Evolutionary conservation across 805 yeast species (phyloP).

Genomic region (Candida lessepsii): DNA sequence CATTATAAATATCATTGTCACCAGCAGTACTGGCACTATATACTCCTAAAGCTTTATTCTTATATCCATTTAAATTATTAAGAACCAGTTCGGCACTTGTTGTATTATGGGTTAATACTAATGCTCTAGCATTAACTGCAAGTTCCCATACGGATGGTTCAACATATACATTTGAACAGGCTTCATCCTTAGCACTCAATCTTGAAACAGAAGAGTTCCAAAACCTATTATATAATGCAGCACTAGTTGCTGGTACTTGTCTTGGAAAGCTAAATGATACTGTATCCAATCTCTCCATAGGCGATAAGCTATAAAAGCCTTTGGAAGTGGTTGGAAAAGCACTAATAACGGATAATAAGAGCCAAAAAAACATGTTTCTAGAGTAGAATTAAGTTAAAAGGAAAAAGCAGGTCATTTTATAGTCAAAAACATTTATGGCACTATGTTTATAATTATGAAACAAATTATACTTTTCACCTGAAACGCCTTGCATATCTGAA

Average conservation of each 20-base stretch:
- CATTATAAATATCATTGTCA: constrained; percentile 24
- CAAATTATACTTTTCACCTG: background rate
- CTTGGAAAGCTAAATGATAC: background rate
- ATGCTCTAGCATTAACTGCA: constrained; percentile 24
- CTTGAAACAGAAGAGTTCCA: constrained; percentile 16
- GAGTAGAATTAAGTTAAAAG: too few relatives aligned
- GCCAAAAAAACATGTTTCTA: background rate
- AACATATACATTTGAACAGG: constrained; percentile 14
- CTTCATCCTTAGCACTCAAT: constrained; percentile 20
- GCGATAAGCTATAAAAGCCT: background rate
- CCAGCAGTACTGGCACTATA: constrained; percentile 19
- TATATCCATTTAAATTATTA: constrained; percentile 1
- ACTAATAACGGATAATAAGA: background rate
- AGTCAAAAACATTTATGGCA: too few relatives aligned
- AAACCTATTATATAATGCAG: constrained; percentile 13
- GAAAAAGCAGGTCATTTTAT: too few relatives aligned
- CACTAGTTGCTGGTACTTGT: background rate
- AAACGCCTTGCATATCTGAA: constrained; percentile 1
- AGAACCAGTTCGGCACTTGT: background rate
- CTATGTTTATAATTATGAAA: too few relatives aligned
- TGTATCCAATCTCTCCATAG: background rate
- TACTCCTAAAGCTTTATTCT: constrained; percentile 4
- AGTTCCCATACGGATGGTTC: constrained; percentile 27
- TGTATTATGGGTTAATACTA: background rate
- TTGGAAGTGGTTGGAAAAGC: background rate